These are phyloP conservation scores for Termitomyces sp. DNA, from an alignment of 768 basidiomycete genomes.

Conservation along the genomic window DNA sequence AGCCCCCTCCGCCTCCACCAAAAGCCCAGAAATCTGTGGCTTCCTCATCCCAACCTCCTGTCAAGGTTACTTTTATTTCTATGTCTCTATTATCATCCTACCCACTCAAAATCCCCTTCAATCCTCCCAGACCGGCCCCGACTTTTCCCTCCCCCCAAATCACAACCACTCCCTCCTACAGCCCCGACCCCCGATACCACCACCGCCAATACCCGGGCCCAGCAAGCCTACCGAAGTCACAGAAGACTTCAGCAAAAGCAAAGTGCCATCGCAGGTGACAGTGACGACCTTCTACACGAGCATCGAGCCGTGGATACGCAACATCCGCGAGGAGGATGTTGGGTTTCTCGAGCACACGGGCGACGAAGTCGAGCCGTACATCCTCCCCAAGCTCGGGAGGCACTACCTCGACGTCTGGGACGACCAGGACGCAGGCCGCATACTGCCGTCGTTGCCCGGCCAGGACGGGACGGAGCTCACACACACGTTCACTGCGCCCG, in stretches of 20 bases:
- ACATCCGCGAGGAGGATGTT: constrained; percentile 91
- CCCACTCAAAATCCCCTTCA: neutral
- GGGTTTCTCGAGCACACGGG: constrained; percentile 88
- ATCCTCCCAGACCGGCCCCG: constrained; percentile 40
- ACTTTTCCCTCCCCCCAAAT: constrained; percentile 56
- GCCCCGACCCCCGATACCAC: constrained; percentile 57
- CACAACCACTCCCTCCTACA: constrained; percentile 48
- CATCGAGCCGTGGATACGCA: constrained; percentile 87
- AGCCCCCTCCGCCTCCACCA: constrained; percentile 33
- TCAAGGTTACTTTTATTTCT: constrained; percentile 42
- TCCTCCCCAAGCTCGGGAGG: constrained; percentile 80
- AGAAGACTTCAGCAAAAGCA: constrained; percentile 87
- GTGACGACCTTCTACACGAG: constrained; percentile 82
- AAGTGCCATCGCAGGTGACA: constrained; percentile 64
- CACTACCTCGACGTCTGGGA: constrained; percentile 95
- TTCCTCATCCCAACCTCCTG: constrained; percentile 35
- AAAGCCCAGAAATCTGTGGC: constrained; percentile 56
- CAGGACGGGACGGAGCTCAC: constrained; percentile 28
- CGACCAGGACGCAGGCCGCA: constrained; percentile 71
- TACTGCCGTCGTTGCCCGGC: constrained; percentile 22
- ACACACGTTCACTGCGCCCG: constrained; percentile 41
- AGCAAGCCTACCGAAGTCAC: constrained; percentile 76
- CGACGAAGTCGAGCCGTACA: constrained; percentile 86
- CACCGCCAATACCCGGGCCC: constrained; percentile 73
- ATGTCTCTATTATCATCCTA: constrained; percentile 1